phyloP scores from a whole-genome alignment of 1,284 basidiomycete genomes.

The Puccinia hordei region DNA sequence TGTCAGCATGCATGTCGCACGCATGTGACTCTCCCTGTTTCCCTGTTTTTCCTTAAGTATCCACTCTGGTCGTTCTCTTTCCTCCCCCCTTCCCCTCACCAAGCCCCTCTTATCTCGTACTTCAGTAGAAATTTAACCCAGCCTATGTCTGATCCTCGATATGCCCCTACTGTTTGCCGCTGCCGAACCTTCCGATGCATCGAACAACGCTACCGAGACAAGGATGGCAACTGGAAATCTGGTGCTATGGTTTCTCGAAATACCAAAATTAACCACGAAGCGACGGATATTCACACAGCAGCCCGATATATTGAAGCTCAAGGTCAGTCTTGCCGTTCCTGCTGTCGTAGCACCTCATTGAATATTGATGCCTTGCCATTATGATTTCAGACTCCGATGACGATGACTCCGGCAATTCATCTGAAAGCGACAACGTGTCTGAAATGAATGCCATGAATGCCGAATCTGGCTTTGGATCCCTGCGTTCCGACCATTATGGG shows the following conservation, averaged over 20 bases:
- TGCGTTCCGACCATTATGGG: no score
- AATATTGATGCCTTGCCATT: no score
- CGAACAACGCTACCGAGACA: background rate
- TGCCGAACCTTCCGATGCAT: background rate
- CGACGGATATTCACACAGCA: background rate
- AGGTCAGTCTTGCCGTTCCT: background rate
- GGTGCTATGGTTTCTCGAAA: background rate
- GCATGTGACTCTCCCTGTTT: no score
- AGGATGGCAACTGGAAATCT: conserved; percentile 7
- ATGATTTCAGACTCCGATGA: background rate
- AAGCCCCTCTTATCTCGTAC: no score
- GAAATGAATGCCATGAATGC: background rate
- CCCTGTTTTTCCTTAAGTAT: no score
- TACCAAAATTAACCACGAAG: background rate
- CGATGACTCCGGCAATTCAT: no score
- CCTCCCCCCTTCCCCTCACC: no score
- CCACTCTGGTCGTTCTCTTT: no score
- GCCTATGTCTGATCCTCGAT: background rate
- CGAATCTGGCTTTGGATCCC: background rate
- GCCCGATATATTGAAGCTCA: background rate
- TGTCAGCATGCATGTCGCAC: no score
- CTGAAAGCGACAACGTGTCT: background rate
- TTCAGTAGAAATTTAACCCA: no score
- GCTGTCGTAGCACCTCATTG: background rate
- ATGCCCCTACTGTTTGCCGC: background rate